Conservation (phyloP, 2,329 filamentous ascomycete species). For the Hypoxylon sp. region DNA sequence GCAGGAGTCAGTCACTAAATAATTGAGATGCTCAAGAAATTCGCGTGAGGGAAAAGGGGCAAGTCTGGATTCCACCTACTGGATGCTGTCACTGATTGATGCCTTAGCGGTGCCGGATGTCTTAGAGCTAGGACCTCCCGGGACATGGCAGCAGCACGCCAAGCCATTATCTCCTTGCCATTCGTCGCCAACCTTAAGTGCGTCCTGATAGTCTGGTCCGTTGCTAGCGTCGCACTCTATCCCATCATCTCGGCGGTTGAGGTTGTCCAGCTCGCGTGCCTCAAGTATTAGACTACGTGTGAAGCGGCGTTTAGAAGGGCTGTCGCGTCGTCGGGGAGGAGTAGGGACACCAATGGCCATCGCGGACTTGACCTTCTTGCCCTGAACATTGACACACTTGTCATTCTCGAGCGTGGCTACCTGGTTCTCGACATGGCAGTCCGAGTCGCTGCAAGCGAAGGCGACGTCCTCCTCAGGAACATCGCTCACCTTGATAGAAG, state of each 20-base stretch:
- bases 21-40: too few species aligned
- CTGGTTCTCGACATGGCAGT: conserved; percentile 33
- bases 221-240: conserved; percentile 19
- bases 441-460: conserved; percentile 27
- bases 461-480: conserved; percentile 22
- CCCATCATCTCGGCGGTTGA: conserved; percentile 1
- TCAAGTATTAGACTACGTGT: conserved; percentile 18
- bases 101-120: conserved; percentile 23
- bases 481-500: conserved; percentile 26
- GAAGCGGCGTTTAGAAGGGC: background rate
- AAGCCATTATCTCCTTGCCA: conserved; percentile 28
- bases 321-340: background rate
- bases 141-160: conserved; percentile 25
- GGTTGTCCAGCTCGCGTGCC: conserved; percentile 6
- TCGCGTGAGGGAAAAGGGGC: background rate
- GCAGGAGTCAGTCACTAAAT: background rate
- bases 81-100: conserved; percentile 27
- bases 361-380: conserved; percentile 24
- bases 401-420: conserved; percentile 25
- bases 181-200: conserved; percentile 26
- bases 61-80: background rate
- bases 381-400: conserved; percentile 25
- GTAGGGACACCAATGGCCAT: conserved; percentile 31
- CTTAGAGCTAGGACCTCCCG: conserved; percentile 15
- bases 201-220: conserved; percentile 24